These are phyloP conservation scores for Candida sanyaensis DNA, from an alignment of 1,139 yeast species.

Conservation along the genomic window DNA sequence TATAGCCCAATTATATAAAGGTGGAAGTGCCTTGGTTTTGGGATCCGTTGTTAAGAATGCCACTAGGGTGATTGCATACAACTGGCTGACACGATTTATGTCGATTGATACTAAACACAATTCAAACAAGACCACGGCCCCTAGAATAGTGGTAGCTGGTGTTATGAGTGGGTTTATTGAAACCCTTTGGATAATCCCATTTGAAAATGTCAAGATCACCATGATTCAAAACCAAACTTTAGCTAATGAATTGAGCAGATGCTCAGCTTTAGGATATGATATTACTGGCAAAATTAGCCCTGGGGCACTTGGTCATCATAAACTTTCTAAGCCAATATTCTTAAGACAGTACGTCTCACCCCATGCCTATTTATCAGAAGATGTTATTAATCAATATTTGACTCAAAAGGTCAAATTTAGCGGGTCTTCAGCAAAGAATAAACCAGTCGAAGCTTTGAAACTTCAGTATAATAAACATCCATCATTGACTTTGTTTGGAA, in stretches of 20 bases:
- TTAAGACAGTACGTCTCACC: conserved; percentile 46
- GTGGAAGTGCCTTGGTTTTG: conserved; percentile 75
- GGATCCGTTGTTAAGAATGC: conserved; percentile 77
- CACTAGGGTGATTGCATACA: conserved; percentile 73
- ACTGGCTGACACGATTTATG: conserved; percentile 77
- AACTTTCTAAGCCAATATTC: conserved; percentile 25
- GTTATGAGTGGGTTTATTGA: conserved; percentile 82
- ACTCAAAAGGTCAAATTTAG: conserved; percentile 14
- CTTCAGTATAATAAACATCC: conserved; percentile 53
- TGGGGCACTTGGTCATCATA: conserved; percentile 21
- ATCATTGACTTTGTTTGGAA: conserved; percentile 51
- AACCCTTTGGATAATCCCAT: conserved; percentile 83
- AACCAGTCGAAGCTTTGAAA: conserved; percentile 30
- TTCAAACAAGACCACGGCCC: conserved; percentile 58
- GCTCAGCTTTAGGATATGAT: conserved; percentile 22
- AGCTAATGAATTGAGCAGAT: conserved; percentile 33
- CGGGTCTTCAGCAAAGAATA: conserved; percentile 15
- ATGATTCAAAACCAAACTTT: conserved; percentile 71
- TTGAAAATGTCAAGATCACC: conserved; percentile 82
- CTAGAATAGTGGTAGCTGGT: conserved; percentile 80
- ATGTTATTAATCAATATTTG: conserved; percentile 30
- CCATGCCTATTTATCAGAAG: conserved; percentile 43
- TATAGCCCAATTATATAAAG: conserved; percentile 57
- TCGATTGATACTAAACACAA: conserved; percentile 44
- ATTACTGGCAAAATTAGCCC: conserved; percentile 23